Conservation (phyloP, 2,329 filamentous ascomycete genomes). For the Torrubiella hemipterigena region DNA sequence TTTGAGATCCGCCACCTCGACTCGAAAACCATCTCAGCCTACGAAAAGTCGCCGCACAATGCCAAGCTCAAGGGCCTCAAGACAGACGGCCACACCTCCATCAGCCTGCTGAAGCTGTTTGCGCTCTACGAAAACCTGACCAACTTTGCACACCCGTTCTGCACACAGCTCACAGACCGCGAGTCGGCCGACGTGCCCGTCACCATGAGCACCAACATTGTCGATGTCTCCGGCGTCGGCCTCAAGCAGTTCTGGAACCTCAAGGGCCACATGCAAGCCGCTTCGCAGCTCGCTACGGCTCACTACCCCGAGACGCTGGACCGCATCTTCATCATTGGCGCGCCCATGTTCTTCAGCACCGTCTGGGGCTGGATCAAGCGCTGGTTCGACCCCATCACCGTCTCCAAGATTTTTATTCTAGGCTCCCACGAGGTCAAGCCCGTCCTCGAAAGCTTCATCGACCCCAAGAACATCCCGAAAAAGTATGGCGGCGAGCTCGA, state of each 20-base stretch:
- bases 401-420: constrained; percentile 92
- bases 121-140: constrained; percentile 89
- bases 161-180: constrained; percentile 61
- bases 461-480: constrained; percentile 71
- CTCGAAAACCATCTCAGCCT: constrained; percentile 65
- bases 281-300: constrained; percentile 74
- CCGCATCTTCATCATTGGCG: constrained; percentile 62
- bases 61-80: constrained; percentile 48
- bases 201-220: constrained; percentile 86
- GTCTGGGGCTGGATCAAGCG: constrained; percentile 92
- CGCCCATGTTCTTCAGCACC: constrained; percentile 80
- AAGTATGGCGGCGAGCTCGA: constrained; percentile 81
- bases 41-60: constrained; percentile 54
- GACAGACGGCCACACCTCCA: constrained; percentile 52
- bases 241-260: constrained; percentile 94
- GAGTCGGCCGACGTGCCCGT: constrained; percentile 71
- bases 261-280: constrained; percentile 86
- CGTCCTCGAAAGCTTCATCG: constrained; percentile 71
- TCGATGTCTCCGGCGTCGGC: constrained; percentile 82
- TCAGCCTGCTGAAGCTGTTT: constrained; percentile 74
- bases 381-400: constrained; percentile 89
- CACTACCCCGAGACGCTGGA: constrained; percentile 89
- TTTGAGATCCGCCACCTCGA: constrained; percentile 78
- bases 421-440: constrained; percentile 58
- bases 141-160: constrained; percentile 75